Percentiles rank a stretch among this genome's conserved stretches.
Evolutionary conservation across 306 rosid species (phyloP).

Genomic region (Coriaria nepalensis): DNA sequence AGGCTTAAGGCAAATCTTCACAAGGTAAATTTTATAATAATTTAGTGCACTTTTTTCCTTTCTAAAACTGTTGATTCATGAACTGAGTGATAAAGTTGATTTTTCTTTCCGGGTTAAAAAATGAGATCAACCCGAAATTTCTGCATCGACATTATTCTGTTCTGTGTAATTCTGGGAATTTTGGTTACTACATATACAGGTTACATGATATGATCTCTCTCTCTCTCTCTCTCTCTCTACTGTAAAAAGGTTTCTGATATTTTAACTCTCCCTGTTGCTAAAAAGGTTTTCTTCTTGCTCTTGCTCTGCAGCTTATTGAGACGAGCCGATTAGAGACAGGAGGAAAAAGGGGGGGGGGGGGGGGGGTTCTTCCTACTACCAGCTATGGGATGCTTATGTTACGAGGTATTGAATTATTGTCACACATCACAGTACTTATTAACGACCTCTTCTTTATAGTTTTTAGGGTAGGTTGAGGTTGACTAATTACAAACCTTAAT

Average conservation of each 20-base stretch:
- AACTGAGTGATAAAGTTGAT: background rate
- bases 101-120: slow-evolving; percentile 20
- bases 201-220: slow-evolving; percentile 18
- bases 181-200: slow-evolving; percentile 54
- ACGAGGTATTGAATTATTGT: background rate
- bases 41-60: background rate
- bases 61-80: background rate
- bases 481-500: no score
- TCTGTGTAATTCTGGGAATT: slow-evolving; percentile 76
- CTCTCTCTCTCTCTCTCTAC: slow-evolving; percentile 6
- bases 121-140: slow-evolving; percentile 82
- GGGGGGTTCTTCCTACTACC: background rate
- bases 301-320: slow-evolving; percentile 6
- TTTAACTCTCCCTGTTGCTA: background rate
- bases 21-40: slow-evolving; percentile 33
- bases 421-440: no score
- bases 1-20: slow-evolving; percentile 61
- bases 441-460: no score
- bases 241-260: background rate
- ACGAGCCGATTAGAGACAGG: background rate
- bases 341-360: background rate
- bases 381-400: background rate
- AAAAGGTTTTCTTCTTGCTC: background rate
- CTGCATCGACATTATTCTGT: slow-evolving; percentile 67
- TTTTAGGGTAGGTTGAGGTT: no score